These are phyloP conservation scores for Thecamonas trahens DNA, from an alignment of 78 protist genomes.

Conservation along the genomic window DNA sequence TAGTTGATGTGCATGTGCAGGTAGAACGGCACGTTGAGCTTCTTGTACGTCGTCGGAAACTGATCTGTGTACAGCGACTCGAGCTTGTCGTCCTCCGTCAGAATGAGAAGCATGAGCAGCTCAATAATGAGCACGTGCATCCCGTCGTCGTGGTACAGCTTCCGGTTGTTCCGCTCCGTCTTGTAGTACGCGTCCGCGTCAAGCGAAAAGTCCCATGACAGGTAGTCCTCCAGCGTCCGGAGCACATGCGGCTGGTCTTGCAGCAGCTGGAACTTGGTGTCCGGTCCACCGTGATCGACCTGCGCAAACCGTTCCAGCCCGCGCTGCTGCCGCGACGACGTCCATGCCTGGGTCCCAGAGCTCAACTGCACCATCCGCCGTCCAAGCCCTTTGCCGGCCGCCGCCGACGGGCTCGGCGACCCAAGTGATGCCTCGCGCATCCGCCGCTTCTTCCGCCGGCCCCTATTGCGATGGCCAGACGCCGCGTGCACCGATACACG, in stretches of 20 bases:
- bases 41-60: constrained; percentile 26
- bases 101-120: constrained; percentile 34
- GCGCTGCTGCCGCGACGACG: too few species aligned
- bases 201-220: neutral
- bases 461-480: too few species aligned
- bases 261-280: neutral
- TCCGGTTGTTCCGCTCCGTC: constrained; percentile 9
- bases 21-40: constrained; percentile 56
- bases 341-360: too few species aligned
- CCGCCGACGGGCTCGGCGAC: too few species aligned
- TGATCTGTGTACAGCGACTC: constrained; percentile 53
- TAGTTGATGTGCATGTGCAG: constrained; percentile 50
- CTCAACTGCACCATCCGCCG: too few species aligned
- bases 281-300: neutral
- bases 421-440: too few species aligned
- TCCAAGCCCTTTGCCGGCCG: too few species aligned
- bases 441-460: too few species aligned
- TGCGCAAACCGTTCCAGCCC: too few species aligned
- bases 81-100: constrained; percentile 34
- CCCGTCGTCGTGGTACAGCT: constrained; percentile 48
- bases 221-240: neutral
- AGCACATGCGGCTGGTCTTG: neutral
- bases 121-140: constrained; percentile 38
- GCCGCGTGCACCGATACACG: too few species aligned
- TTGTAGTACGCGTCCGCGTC: neutral